Percentiles rank a stretch among this genome's conserved stretches.
These are phyloP conservation scores for Elongisporangium senticosum DNA, from an alignment of 352 stramenopile species.

Conservation along the genomic window DNA sequence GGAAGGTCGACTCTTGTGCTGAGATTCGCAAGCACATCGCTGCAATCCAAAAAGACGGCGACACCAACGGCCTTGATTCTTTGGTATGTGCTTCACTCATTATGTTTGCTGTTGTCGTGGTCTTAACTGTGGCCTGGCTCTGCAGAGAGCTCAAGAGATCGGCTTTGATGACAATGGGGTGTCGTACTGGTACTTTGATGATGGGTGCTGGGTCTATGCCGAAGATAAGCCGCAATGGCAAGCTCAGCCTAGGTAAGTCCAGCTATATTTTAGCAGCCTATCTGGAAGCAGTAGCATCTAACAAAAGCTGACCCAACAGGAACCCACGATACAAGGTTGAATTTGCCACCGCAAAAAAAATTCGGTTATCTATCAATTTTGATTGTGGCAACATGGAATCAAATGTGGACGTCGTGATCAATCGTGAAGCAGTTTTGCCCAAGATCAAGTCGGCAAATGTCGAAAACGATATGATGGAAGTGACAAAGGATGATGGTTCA, in stretches of 20 bases:
- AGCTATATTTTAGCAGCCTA: not conserved
- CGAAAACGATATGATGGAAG: not conserved
- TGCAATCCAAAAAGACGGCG: slow-evolving; percentile 55
- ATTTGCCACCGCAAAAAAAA: slow-evolving; percentile 68
- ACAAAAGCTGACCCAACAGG: slow-evolving; percentile 8
- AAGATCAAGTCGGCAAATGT: not conserved
- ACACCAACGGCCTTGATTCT: slow-evolving; percentile 44
- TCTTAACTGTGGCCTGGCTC: slow-evolving; percentile 8
- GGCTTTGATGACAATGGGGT: slow-evolving; percentile 69
- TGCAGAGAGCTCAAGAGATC: slow-evolving; percentile 55
- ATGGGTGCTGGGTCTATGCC: slow-evolving; percentile 82
- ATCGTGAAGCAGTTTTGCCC: not conserved
- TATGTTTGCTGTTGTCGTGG: not conserved
- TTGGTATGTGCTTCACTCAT: slow-evolving; percentile 33
- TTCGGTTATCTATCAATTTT: slow-evolving; percentile 80
- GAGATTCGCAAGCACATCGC: slow-evolving; percentile 78
- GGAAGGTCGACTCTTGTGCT: slow-evolving; percentile 70
- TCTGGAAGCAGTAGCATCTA: not conserved
- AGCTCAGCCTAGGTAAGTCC: slow-evolving; percentile 15
- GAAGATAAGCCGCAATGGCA: slow-evolving; percentile 72
- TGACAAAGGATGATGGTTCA: not conserved
- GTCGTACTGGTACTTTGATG: slow-evolving; percentile 84
- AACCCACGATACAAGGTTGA: slow-evolving; percentile 53
- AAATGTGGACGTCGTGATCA: slow-evolving; percentile 6
- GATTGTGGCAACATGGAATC: slow-evolving; percentile 7